Evolutionary conservation across 768 basidiomycete species (phyloP).

Genomic region (Phylloporus scabripes): DNA sequence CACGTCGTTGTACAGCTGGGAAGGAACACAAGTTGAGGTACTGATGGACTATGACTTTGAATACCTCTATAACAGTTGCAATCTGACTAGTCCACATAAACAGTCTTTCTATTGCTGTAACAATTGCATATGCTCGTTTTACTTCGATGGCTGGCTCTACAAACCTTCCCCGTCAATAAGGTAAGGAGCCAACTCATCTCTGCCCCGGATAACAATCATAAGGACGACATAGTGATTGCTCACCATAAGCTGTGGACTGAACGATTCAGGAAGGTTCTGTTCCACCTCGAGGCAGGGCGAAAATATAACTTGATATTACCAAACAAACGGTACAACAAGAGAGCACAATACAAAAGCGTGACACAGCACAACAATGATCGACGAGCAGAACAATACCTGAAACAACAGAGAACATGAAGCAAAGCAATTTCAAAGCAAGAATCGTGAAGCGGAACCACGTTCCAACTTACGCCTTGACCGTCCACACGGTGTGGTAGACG

Average conservation of each 20-base stretch:
- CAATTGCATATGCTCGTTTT: too few relatives aligned
- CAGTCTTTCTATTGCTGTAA: too few relatives aligned
- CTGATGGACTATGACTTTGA: background rate
- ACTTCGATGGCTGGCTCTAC: too few relatives aligned
- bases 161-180: too few relatives aligned
- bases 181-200: too few relatives aligned
- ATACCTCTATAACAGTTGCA: background rate
- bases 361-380: background rate
- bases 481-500: conserved; percentile 48
- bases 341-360: background rate
- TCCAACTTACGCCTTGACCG: conserved; percentile 24
- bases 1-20: background rate
- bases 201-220: too few relatives aligned
- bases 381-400: background rate
- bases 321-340: background rate
- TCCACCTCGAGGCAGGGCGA: background rate
- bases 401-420: background rate
- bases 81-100: background rate
- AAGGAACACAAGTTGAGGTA: too few relatives aligned
- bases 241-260: too few relatives aligned
- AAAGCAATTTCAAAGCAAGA: background rate
- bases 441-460: background rate
- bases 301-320: background rate
- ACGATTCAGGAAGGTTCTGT: too few relatives aligned
- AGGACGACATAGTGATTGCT: too few relatives aligned